Evolutionary conservation across 805 yeast species (phyloP), one percentile per base, ranked within the genome.

Genomic region (Metschnikowia peoriensis): DNA sequence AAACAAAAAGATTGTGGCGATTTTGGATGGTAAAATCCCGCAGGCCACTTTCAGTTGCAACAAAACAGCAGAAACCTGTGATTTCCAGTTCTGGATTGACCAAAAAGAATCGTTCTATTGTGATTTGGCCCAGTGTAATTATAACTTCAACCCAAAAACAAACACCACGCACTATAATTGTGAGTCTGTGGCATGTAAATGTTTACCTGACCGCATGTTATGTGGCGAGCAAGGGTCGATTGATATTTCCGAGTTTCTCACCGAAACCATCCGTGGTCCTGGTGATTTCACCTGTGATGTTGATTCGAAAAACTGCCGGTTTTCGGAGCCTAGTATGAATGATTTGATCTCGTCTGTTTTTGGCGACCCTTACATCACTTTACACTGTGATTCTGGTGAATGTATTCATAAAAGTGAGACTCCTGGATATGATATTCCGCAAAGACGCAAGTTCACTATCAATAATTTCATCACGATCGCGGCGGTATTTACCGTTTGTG

Each of bases 51-150:
- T 94, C 70, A 81, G 90, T 39, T 94, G 99, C 73, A 84, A 89
- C 64, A 82, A 77, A 61, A 79, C 86, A 1, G 72, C 82, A 0
- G 79, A 71, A 15, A 69, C 68, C 10, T 94, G 99, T 71, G 84
- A 90, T 66, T 90, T 94, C 71, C 98, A 94, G 69, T 90, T 94
- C 66, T 94, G 99, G 99, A 89, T 94, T 57, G 97, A 86, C 60
- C 83, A 90, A 66, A 73, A 78, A 43, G 99, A 94, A 67, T 86
- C 96, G 54, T 94, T 94, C 68, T 94, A 82, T 67, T 94, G 99
- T 74, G 94, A 86, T 44, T 78, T 94, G 59, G 70, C 78, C 49
- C 70, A 76, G n/a, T 94, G 99, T 74, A 76, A 78, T 12, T 88
- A 85, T 62, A 77, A 85, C 38, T 83, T 81, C 61, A 89, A 87